A percentile compares a stretch with the other conserved stretches of the same genome.
These are phyloP conservation scores for Moniliophthora roreri DNA, from an alignment of 1,284 basidiomycete genomes.

Conservation along the genomic window DNA sequence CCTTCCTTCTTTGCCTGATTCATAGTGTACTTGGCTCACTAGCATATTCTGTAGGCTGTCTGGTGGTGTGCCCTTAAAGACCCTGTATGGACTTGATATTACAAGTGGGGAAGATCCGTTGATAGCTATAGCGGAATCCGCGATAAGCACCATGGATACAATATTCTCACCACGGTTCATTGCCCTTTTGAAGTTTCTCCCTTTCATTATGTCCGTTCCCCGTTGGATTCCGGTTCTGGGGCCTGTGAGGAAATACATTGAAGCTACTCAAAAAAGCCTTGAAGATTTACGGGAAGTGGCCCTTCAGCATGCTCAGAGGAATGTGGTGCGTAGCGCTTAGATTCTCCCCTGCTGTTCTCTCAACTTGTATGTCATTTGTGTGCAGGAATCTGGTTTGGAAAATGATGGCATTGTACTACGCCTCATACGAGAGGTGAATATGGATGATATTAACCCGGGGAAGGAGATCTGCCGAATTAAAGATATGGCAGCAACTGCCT, in stretches of 20 bases:
- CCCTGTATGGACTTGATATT: not conserved
- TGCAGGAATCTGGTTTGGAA: too few species aligned
- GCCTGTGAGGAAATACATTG: not conserved
- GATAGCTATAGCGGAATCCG: not conserved
- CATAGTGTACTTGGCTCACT: not conserved
- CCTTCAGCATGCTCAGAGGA: not conserved
- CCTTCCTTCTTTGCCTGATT: not conserved
- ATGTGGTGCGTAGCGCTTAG: too few species aligned
- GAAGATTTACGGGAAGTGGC: not conserved
- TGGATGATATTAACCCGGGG: too few species aligned
- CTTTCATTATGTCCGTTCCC: not conserved
- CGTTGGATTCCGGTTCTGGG: not conserved
- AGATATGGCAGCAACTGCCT: not conserved
- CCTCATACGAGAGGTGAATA: too few species aligned
- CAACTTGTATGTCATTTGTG: too few species aligned
- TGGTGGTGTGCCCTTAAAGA: not conserved
- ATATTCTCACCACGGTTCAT: not conserved
- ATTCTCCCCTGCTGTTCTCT: too few species aligned
- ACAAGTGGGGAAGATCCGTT: not conserved
- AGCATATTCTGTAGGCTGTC: not conserved
- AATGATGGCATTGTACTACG: too few species aligned
- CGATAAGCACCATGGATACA: not conserved
- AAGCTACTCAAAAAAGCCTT: not conserved
- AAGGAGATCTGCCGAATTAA: too few species aligned
- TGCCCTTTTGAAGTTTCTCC: not conserved